Percentiles rank a stretch among this genome's conserved stretches.
Evolutionary conservation across 495 filamentous ascomycete species (phyloP).

Genomic region (Cetradonia linearis): DNA sequence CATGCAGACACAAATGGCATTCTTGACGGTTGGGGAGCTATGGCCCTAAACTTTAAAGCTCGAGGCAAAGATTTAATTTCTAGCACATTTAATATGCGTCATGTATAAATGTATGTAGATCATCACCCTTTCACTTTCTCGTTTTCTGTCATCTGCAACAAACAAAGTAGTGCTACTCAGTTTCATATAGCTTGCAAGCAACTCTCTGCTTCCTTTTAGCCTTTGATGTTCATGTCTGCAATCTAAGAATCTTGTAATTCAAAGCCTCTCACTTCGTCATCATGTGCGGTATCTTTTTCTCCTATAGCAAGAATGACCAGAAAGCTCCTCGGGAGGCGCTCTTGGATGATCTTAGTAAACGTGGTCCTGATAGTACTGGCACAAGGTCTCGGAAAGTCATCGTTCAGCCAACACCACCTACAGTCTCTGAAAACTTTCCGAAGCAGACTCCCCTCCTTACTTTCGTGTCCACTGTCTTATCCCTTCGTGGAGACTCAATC

Average conservation of each 20-base stretch:
- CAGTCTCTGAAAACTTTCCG: too few species aligned
- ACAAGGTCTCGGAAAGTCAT: slow-evolving; percentile 24
- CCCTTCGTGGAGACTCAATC: slow-evolving; percentile 65
- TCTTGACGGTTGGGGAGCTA: slow-evolving; percentile 7
- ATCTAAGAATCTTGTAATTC: background rate
- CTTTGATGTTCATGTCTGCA: background rate
- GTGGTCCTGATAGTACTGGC: slow-evolving; percentile 49
- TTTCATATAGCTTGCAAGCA: too few species aligned
- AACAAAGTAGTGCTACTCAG: background rate
- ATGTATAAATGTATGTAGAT: too few species aligned
- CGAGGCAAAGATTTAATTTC: too few species aligned
- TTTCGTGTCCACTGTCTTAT: slow-evolving; percentile 75
- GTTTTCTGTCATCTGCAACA: background rate
- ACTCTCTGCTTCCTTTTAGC: background rate
- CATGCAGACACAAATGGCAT: background rate
- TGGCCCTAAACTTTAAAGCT: background rate
- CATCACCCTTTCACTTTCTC: too few species aligned
- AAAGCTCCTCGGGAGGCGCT: slow-evolving; percentile 35
- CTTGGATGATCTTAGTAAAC: slow-evolving; percentile 34
- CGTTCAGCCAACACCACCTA: slow-evolving; percentile 1
- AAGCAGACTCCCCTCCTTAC: slow-evolving; percentile 34
- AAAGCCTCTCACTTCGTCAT: background rate
- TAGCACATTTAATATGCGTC: too few species aligned
- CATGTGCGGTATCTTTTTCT: slow-evolving; percentile 62
- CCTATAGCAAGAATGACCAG: slow-evolving; percentile 33